Base-by-base conservation (phyloP, 2,329 filamentous ascomycete species). In the Sporothrix dimorphospora region DNA sequence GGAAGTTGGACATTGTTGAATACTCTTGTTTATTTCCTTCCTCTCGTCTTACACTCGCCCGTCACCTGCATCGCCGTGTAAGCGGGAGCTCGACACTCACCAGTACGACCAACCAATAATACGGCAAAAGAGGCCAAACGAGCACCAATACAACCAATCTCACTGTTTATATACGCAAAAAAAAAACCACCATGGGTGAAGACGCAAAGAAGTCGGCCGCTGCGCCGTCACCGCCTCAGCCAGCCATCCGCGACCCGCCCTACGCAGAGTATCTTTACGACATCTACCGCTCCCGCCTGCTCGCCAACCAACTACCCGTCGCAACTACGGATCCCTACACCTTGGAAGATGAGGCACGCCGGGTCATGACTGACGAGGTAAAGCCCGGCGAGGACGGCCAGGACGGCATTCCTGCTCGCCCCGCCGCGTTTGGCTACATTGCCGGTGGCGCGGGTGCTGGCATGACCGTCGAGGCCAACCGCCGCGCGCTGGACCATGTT, bases 401-500 rank as follows among this genome's bases (percentile, higher is more conserved):
- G n/a, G 11, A 16, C 2, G 38, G 38, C 12, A 12, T 30, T 6
- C 21, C 68, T 19, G 14, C 30, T 4, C 67, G 68, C 1, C 6
- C 59, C 2, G 72, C 68, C 5, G 72, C 72, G n/a, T 91, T 86
- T 77, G 87, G 87, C 74, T 91, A 91, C 79, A 85, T 90, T 30
- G 82, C 84, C 19, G 88, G 89, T n/a, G 88, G 87, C 7, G 89
- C 89, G 0, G 88, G 89, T 1, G 88, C 90, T 75, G 83, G 85
- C 49, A 83, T 87, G 2, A 91, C 89, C 0, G 86, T 89, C 83
- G 85, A 87, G 68, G 86, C 87, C 57, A 90, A 90, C 76, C 82
- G 85, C 8, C 80, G 86, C 24, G 87, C 88, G 0, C 90, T 91
- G 74, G 80, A 83, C 53, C 83, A 85, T 73, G 84, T 82, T 78